Percentiles rank a stretch among this genome's conserved stretches.
Conservation (phyloP, 192 early-diverging fungal species). For the Ambispora gerdemannii region DNA sequence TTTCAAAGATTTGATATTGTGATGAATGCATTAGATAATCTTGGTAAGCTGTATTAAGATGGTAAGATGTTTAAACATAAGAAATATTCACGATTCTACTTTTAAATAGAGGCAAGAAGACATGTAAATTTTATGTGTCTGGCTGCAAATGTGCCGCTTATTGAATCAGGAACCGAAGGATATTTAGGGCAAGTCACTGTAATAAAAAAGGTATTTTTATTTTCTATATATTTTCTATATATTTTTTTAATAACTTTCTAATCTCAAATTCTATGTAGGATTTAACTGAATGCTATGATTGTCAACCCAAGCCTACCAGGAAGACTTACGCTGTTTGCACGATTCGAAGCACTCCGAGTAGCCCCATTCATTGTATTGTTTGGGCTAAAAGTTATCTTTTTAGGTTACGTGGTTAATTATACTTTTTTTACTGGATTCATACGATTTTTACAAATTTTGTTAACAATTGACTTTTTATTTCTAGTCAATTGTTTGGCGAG, state of each 20-base stretch:
- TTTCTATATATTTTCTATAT: no score
- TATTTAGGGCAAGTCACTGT: conserved; percentile 90
- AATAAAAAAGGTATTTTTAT: conserved; percentile 61
- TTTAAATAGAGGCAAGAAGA: conserved; percentile 71
- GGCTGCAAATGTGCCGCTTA: conserved; percentile 80
- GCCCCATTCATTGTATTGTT: conserved; percentile 96
- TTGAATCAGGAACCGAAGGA: conserved; percentile 97
- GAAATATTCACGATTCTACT: not conserved
- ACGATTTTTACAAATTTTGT: conserved; percentile 20
- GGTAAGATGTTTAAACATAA: not conserved
- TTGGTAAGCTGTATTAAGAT: conserved; percentile 53
- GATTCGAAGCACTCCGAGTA: conserved; percentile 90
- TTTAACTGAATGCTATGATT: conserved; percentile 90
- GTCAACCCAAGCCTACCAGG: conserved; percentile 78
- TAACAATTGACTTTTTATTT: not conserved
- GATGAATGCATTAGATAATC: conserved; percentile 94
- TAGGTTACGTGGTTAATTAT: conserved; percentile 52
- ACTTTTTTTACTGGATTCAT: not conserved
- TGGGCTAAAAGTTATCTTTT: conserved; percentile 99
- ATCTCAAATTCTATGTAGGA: conserved; percentile 33
- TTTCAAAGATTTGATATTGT: conserved; percentile 87
- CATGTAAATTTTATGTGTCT: conserved; percentile 97
- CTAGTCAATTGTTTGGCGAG: conserved; percentile 74
- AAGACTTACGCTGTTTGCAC: conserved; percentile 96
- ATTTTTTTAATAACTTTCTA: no score